Percentiles rank a stretch among this genome's conserved stretches.
Evolutionary conservation across 148 eudicot genomes (phyloP).

Genomic region (Vaccinium corymbosum): DNA sequence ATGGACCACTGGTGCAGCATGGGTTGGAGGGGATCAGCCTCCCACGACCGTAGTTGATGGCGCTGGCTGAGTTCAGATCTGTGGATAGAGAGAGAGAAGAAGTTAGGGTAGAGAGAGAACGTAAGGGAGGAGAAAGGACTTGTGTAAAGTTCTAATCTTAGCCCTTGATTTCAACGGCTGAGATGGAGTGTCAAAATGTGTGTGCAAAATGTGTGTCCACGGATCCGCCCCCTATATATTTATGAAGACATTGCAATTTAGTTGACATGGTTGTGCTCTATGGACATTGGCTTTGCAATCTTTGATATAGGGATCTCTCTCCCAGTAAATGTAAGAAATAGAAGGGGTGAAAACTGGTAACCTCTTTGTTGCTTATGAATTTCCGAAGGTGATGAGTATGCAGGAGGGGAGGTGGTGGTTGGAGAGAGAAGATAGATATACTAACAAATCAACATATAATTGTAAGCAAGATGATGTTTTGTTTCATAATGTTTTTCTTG

Average conservation of each 20-base stretch:
- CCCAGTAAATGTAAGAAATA: background rate
- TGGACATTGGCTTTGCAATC: background rate
- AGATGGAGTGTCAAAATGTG: too few species aligned
- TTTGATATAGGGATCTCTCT: background rate
- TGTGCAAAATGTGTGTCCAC: too few species aligned
- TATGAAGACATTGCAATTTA: background rate
- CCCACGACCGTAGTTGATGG: too few species aligned
- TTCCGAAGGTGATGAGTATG: background rate
- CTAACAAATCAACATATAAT: background rate
- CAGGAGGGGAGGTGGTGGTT: background rate
- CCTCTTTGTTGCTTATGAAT: background rate
- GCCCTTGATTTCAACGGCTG: too few species aligned
- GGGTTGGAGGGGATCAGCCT: too few species aligned
- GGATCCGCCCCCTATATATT: background rate
- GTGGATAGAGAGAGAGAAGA: too few species aligned
- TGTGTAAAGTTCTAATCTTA: too few species aligned
- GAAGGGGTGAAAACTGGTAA: conserved; percentile 4
- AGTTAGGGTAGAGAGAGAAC: too few species aligned
- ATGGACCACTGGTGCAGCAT: too few species aligned
- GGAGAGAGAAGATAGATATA: background rate
- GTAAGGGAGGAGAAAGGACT: too few species aligned
- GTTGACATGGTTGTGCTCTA: background rate
- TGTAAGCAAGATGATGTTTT: background rate
- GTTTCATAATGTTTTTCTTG: background rate
- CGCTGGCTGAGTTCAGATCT: too few species aligned